Evolutionary conservation across 2,329 filamentous ascomycete genomes (phyloP), one percentile per base, ranked within the genome.

Genomic region (Colletotrichum tropicale): DNA sequence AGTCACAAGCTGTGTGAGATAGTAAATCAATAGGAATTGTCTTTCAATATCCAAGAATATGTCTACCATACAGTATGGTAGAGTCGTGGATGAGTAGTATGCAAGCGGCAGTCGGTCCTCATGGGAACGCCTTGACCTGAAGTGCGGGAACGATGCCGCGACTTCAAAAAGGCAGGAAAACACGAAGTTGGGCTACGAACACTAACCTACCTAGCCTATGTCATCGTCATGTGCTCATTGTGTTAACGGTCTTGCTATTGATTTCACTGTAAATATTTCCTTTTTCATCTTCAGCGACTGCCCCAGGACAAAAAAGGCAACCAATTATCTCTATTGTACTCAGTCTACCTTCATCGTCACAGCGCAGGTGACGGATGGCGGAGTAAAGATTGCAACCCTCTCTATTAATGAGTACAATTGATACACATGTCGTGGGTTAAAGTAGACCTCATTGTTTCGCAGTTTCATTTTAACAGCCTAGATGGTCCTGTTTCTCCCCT

Each of bases 261-360:
- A 10, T n/a, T n/a, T 13, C 43, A 48, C 16, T 5, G 3, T 21
- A 48, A n/a, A 7, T 48, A 3, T 48, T 21, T 7, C 12, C 43
- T 52, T 52, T 13, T 13, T 10, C 10, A 21, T 13, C 10, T 21
- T 21, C n/a, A 21, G n/a, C n/a, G 43, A 21, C 10, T 2, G 21
- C 18, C 38, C 5, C 3, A n/a, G n/a, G 43, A 48, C n/a, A n/a
- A n/a, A n/a, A n/a, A n/a, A 13, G 15, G 10, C 0, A 10, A 21
- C 15, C 2, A 6, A 12, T 48, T 1, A 21, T 21, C 43, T 21
- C 1, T 1, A 4, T 5, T 21, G 0, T 13, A 12, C 43, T 21
- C 43, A 52, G 3, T 3, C n/a, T n/a, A n/a, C 38, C 18, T n/a
- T 2, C n/a, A 9, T 5, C 6, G 1, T 52, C 10, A 52, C 10